Base-by-base conservation (phyloP, 768 basidiomycete genomes). In the Neoboletus subvelutipes region DNA sequence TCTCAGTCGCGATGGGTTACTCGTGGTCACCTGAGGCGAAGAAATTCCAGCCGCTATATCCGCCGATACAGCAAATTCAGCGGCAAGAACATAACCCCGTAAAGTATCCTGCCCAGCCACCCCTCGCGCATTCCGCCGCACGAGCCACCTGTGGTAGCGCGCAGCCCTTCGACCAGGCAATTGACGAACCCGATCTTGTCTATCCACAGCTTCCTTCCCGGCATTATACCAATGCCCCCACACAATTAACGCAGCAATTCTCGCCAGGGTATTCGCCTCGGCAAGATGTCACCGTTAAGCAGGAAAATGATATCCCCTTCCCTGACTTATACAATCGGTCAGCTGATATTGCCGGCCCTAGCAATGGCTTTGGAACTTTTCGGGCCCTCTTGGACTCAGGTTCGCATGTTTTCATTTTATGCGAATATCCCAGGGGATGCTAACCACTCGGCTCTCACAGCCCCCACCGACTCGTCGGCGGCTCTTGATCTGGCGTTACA, bases 21-120 rank as follows among this genome's bases (percentile, higher is more conserved):
- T 55, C 67, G 0, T 72, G 69, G 69, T 72, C 72, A 6, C 67
- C 67, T 0, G 67, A 71, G 33, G 51, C 60, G 1, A 72, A 73
- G 64, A 72, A 73, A 64, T 72, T 73, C 47, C 72, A 73, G 58
- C 71, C 68, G 72, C 61, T 71, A 62, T 73, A 64, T 72, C 59
- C 71, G 34, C 68, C 69, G 63, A 59, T 61, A 63, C 71, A 71
- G 61, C 69, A 70, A 55, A 52, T 61, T 4, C 67, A 64, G 22
- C 69, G 59, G 42, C 66, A 67, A 11, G 66, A 58, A 34, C 64
- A 56, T 64, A 63, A 55, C 67, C 56, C 65, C 28, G 45, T 49
- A 31, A 67, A 54, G 57, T 70, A 64, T 46, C 9, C 61, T 18
- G 17, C 42, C 20, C 71, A 54, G 40, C 57, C 61, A 34, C 49